These are phyloP conservation scores for Psilocybe azurescens DNA, from an alignment of 768 basidiomycete genomes.

Conservation along the genomic window DNA sequence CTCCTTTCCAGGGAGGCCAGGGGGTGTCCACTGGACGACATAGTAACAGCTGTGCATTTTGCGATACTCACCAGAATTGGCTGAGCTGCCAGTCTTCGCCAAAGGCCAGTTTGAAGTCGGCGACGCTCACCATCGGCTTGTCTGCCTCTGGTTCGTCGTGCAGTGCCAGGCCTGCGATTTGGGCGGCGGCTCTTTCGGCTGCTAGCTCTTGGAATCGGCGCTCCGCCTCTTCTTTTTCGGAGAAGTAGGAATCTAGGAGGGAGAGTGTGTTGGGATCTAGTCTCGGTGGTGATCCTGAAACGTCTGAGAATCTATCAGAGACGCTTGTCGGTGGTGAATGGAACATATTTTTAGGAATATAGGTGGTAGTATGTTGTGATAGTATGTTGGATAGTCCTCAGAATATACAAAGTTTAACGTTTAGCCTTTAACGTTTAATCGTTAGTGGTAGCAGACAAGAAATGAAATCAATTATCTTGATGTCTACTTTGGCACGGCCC, in stretches of 20 bases:
- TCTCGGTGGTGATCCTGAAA: constrained; percentile 40
- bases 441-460: no score
- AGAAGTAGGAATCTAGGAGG: constrained; percentile 44
- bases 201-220: constrained; percentile 43
- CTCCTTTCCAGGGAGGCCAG: background rate
- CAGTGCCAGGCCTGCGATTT: constrained; percentile 37
- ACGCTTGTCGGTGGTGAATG: constrained; percentile 30
- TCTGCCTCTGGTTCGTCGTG: constrained; percentile 28
- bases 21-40: background rate
- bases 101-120: constrained; percentile 47
- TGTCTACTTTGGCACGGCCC: background rate
- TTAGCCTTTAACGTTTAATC: no score
- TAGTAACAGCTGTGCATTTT: background rate
- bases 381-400: background rate
- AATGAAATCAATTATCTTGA: background rate
- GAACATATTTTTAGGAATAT: constrained; percentile 12
- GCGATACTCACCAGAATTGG: constrained; percentile 50
- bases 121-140: constrained; percentile 47
- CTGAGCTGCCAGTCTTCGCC: constrained; percentile 57
- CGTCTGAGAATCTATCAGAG: constrained; percentile 19
- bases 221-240: constrained; percentile 48
- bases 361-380: background rate
- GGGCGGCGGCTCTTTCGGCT: constrained; percentile 39
- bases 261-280: constrained; percentile 44
- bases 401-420: background rate